phyloP scores from a whole-genome alignment of 2,329 filamentous ascomycete species.

The Pyricularia sp. region DNA sequence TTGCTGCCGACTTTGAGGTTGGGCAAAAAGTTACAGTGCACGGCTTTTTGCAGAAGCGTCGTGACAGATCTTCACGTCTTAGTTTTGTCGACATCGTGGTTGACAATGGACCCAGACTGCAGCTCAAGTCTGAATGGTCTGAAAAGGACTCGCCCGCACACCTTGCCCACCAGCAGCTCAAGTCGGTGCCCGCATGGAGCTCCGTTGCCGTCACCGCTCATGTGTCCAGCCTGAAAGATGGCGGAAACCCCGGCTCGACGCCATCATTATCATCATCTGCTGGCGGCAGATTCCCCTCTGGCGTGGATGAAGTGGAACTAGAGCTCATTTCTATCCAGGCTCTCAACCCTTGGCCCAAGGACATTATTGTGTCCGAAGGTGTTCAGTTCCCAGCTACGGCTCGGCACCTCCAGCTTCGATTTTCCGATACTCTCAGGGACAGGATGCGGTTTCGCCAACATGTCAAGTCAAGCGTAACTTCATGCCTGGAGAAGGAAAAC shows the following conservation, averaged over 20 bases:
- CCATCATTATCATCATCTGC: constrained; percentile 1
- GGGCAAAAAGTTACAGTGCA: constrained; percentile 42
- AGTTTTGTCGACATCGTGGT: constrained; percentile 54
- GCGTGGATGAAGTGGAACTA: constrained; percentile 40
- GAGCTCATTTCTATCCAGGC: constrained; percentile 51
- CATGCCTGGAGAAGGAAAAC: constrained; percentile 30
- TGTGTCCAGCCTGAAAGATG: constrained; percentile 15
- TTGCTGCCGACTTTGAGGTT: constrained; percentile 13
- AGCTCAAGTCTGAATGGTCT: constrained; percentile 31
- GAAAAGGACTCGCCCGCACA: constrained; percentile 24
- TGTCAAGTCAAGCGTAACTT: constrained; percentile 36
- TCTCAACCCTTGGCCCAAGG: constrained; percentile 64
- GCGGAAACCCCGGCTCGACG: background rate
- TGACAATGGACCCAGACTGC: constrained; percentile 20
- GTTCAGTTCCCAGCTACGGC: constrained; percentile 65
- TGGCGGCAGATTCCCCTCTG: constrained; percentile 11
- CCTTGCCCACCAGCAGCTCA: constrained; percentile 29
- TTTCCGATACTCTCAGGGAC: constrained; percentile 54
- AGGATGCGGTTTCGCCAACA: constrained; percentile 63
- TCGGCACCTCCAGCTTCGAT: constrained; percentile 79
- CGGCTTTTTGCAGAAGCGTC: constrained; percentile 64
- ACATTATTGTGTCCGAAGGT: constrained; percentile 67
- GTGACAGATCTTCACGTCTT: constrained; percentile 58
- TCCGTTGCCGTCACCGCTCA: constrained; percentile 39
- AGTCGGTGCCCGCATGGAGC: constrained; percentile 37